Evolutionary conservation across 805 yeast species (phyloP).

Genomic region (Komagataella pastoris): DNA sequence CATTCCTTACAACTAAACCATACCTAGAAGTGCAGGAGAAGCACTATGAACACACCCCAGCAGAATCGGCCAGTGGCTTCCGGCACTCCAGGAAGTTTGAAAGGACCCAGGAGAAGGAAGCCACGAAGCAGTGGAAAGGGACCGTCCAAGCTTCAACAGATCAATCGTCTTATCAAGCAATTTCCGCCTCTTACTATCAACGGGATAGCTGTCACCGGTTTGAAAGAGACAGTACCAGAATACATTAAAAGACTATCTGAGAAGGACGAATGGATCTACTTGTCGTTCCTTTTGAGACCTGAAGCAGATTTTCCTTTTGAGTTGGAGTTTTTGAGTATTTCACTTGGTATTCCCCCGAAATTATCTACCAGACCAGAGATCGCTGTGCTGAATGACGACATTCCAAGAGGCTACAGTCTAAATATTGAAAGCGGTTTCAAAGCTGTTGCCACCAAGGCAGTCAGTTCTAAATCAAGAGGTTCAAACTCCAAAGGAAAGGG

Average conservation of each 20-base stretch:
- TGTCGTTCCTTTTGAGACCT: constrained; percentile 35
- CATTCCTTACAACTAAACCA: not conserved
- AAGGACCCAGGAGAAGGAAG: not conserved
- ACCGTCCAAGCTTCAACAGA: constrained; percentile 8
- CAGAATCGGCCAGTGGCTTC: not conserved
- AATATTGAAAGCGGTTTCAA: constrained; percentile 58
- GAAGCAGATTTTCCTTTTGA: constrained; percentile 65
- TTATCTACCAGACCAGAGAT: constrained; percentile 29
- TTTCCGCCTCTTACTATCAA: constrained; percentile 16
- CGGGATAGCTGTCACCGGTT: constrained; percentile 11
- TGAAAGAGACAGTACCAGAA: constrained; percentile 6
- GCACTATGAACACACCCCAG: not conserved
- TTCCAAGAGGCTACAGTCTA: constrained; percentile 54
- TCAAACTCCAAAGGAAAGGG: not conserved
- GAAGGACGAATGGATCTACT: constrained; percentile 15
- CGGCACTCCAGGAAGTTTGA: not conserved
- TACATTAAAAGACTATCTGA: not conserved
- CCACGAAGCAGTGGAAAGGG: not conserved
- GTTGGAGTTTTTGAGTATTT: constrained; percentile 34
- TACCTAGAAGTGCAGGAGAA: not conserved
- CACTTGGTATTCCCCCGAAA: constrained; percentile 45
- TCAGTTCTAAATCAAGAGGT: constrained; percentile 9
- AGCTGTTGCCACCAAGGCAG: constrained; percentile 27
- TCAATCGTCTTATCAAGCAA: constrained; percentile 8
- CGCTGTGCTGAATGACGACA: constrained; percentile 47